Evolutionary conservation across 1,139 yeast genomes (phyloP).

Genomic region (Pichia terricola): DNA sequence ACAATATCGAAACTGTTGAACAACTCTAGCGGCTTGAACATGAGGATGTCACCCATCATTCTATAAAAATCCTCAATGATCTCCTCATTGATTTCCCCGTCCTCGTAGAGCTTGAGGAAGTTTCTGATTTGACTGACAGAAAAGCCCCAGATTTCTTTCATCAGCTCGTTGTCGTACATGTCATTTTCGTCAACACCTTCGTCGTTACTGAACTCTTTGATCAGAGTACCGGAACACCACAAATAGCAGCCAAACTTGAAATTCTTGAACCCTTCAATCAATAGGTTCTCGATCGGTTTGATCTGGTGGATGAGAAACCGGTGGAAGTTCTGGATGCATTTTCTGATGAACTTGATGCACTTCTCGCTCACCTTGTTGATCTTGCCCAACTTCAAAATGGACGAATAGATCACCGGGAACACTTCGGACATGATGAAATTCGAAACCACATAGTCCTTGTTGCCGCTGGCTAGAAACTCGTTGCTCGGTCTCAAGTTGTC

Average conservation of each 20-base stretch:
- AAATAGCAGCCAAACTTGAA: constrained; percentile 75
- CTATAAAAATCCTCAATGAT: constrained; percentile 83
- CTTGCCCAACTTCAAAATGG: constrained; percentile 46
- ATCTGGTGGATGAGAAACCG: constrained; percentile 56
- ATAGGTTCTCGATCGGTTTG: constrained; percentile 52
- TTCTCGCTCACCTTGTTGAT: constrained; percentile 63
- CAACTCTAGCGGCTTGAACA: constrained; percentile 66
- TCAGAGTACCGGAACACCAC: constrained; percentile 82
- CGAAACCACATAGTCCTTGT: constrained; percentile 43
- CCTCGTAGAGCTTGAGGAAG: constrained; percentile 31
- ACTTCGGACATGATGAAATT: constrained; percentile 42
- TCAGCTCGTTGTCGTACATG: constrained; percentile 24
- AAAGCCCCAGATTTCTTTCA: constrained; percentile 38
- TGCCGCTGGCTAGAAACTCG: constrained; percentile 12
- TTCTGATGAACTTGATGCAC: constrained; percentile 56
- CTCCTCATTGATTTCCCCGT: constrained; percentile 29
- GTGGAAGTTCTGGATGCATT: constrained; percentile 58
- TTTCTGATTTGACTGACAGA: constrained; percentile 37
- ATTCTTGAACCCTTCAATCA: constrained; percentile 57
- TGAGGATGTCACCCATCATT: constrained; percentile 69
- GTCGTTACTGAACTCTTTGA: constrained; percentile 49
- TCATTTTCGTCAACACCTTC: constrained; percentile 4
- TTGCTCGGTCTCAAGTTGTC: constrained; percentile 43
- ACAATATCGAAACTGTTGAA: constrained; percentile 45
- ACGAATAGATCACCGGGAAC: constrained; percentile 47